A percentile compares a stretch with the other conserved stretches of the same genome.
Evolutionary conservation across 192 early-diverging fungal species (phyloP).

Genomic region (Gaertneriomyces sp.): DNA sequence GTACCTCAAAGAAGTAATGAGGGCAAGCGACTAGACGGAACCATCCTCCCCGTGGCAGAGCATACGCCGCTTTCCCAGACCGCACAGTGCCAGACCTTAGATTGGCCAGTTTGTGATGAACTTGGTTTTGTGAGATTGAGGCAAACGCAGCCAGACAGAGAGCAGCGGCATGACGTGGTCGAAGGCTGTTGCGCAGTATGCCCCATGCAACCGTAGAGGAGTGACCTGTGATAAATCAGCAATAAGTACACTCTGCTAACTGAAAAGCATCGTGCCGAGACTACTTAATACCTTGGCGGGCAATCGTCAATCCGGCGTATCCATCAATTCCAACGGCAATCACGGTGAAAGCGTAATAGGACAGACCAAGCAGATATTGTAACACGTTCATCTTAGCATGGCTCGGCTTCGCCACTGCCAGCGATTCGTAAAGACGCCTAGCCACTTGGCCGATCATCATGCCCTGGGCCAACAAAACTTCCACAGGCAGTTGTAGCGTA

Average conservation of each 20-base stretch:
- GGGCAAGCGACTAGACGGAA: slow-evolving; percentile 37
- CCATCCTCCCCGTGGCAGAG: slow-evolving; percentile 23
- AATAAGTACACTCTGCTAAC: background rate
- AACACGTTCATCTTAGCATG: slow-evolving; percentile 30
- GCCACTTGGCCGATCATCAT: slow-evolving; percentile 18
- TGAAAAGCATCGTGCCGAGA: background rate
- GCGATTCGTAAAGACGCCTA: slow-evolving; percentile 25
- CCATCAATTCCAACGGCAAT: slow-evolving; percentile 30
- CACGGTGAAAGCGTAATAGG: slow-evolving; percentile 34
- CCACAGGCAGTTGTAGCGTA: background rate
- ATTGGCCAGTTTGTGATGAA: slow-evolving; percentile 19
- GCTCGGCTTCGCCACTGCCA: slow-evolving; percentile 3
- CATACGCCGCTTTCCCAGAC: slow-evolving; percentile 10
- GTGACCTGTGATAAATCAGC: background rate
- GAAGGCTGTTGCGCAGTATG: slow-evolving; percentile 2
- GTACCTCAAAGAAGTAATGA: slow-evolving; percentile 39
- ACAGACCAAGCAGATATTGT: slow-evolving; percentile 32
- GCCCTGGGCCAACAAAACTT: slow-evolving; percentile 15
- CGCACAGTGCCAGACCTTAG: slow-evolving; percentile 5
- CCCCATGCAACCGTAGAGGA: background rate
- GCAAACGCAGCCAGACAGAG: slow-evolving; percentile 24
- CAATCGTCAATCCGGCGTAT: slow-evolving; percentile 1
- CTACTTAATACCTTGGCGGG: background rate
- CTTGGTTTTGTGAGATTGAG: slow-evolving; percentile 20
- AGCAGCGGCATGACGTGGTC: slow-evolving; percentile 16